phyloP scores from a whole-genome alignment of 2,329 filamentous ascomycete species.

The Scytalidium lignicola region DNA sequence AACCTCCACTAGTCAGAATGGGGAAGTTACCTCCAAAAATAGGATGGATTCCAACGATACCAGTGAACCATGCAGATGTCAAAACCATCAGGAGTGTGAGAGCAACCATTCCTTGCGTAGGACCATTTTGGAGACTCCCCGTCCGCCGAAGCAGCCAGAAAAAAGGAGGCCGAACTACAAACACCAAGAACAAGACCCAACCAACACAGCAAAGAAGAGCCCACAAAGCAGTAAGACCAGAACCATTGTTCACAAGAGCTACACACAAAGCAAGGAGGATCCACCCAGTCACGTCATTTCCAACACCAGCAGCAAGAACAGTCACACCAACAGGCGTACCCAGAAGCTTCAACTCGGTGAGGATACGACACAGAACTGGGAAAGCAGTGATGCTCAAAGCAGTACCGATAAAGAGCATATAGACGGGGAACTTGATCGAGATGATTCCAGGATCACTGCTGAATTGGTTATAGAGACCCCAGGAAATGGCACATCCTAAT shows the following conservation, averaged over 20 bases:
- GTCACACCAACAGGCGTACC: slow-evolving; percentile 80
- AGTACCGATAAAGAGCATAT: slow-evolving; percentile 80
- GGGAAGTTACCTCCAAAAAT: slow-evolving; percentile 65
- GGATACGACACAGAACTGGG: slow-evolving; percentile 87
- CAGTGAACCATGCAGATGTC: slow-evolving; percentile 78
- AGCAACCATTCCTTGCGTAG: slow-evolving; percentile 77
- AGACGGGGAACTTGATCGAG: slow-evolving; percentile 56
- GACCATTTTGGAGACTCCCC: slow-evolving; percentile 79
- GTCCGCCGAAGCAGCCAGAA: slow-evolving; percentile 68
- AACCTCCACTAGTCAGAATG: neutral
- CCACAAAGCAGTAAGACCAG: slow-evolving; percentile 76
- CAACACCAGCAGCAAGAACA: slow-evolving; percentile 83
- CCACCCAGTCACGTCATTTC: slow-evolving; percentile 90
- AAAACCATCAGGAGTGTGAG: slow-evolving; percentile 77
- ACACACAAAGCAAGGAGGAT: slow-evolving; percentile 89
- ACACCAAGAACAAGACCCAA: slow-evolving; percentile 72
- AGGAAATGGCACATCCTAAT: slow-evolving; percentile 73
- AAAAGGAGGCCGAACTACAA: slow-evolving; percentile 67
- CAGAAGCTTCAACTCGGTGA: slow-evolving; percentile 85
- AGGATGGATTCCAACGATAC: slow-evolving; percentile 85
- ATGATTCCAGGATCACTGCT: slow-evolving; percentile 39
- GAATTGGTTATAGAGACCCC: slow-evolving; percentile 75
- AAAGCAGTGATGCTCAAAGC: slow-evolving; percentile 86
- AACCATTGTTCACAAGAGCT: slow-evolving; percentile 82
- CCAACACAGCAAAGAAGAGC: slow-evolving; percentile 72